Percentiles rank a stretch among this genome's conserved stretches.
Evolutionary conservation across 345 rosid species (phyloP).

Genomic region (Syzygium jambos): DNA sequence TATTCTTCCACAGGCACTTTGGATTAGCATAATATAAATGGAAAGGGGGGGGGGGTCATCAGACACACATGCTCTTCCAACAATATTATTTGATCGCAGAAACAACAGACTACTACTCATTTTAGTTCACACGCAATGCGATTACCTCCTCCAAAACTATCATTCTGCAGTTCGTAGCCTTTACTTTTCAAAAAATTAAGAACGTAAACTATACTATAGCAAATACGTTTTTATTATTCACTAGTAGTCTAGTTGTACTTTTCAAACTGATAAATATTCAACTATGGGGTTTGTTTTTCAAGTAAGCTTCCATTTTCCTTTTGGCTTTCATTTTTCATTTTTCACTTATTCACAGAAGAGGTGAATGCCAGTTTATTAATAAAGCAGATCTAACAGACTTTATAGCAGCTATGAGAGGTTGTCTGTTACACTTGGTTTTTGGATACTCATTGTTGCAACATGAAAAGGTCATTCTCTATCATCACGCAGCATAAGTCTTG

Average conservation of each 20-base stretch:
- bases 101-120: not conserved
- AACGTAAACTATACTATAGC: not conserved
- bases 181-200: not conserved
- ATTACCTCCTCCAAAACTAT: not conserved
- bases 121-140: not conserved
- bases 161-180: not conserved
- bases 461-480: not conserved
- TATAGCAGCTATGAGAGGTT: not conserved
- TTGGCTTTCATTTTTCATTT: not conserved
- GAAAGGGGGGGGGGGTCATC: not conserved
- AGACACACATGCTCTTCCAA: not conserved
- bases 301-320: not conserved
- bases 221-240: not conserved
- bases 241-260: not conserved
- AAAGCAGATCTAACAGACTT: not conserved
- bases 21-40: not conserved
- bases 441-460: not conserved
- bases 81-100: not conserved
- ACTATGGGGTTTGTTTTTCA: not conserved
- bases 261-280: not conserved
- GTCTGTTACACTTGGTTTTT: not conserved
- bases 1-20: not conserved
- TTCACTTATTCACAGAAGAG: not conserved
- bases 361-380: not conserved
- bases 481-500: not conserved